A percentile compares a stretch with the other conserved stretches of the same genome.
phyloP scores from a whole-genome alignment of 352 stramenopile species.

The Paralagenidium karlingii region DNA sequence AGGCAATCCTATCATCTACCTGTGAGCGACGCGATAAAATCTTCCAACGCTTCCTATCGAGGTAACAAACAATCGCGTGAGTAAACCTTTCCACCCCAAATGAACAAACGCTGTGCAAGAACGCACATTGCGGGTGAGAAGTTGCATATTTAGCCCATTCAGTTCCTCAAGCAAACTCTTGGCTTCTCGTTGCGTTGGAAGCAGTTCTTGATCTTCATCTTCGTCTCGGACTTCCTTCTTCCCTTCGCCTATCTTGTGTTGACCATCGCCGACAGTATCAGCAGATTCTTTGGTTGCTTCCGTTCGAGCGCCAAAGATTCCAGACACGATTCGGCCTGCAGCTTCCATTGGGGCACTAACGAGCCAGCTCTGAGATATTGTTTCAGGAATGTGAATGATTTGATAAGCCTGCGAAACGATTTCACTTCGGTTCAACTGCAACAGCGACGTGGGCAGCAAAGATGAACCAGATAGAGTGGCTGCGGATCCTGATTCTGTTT shows the following conservation, averaged over 20 bases:
- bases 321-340: slow-evolving; percentile 41
- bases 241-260: no score
- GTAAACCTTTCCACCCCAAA: no score
- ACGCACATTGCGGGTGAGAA: slow-evolving; percentile 70
- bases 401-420: no score
- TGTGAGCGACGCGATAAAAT: slow-evolving; percentile 53
- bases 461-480: slow-evolving; percentile 2
- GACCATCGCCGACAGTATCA: no score
- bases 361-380: slow-evolving; percentile 51
- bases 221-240: background rate
- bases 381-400: slow-evolving; percentile 31
- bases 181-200: slow-evolving; percentile 16
- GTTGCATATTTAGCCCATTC: slow-evolving; percentile 75
- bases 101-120: no score
- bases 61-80: no score
- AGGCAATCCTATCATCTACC: no score
- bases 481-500: no score
- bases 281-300: slow-evolving; percentile 3
- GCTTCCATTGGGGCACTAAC: slow-evolving; percentile 48
- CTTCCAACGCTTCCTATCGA: slow-evolving; percentile 60
- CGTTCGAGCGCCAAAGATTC: slow-evolving; percentile 59
- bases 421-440: slow-evolving; percentile 16
- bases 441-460: slow-evolving; percentile 13
- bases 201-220: slow-evolving; percentile 6
- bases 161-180: slow-evolving; percentile 71